A percentile compares a stretch with the other conserved stretches of the same genome.
These are phyloP conservation scores for Aspergillus steynii DNA, from an alignment of 495 filamentous ascomycete species.

Conservation along the genomic window DNA sequence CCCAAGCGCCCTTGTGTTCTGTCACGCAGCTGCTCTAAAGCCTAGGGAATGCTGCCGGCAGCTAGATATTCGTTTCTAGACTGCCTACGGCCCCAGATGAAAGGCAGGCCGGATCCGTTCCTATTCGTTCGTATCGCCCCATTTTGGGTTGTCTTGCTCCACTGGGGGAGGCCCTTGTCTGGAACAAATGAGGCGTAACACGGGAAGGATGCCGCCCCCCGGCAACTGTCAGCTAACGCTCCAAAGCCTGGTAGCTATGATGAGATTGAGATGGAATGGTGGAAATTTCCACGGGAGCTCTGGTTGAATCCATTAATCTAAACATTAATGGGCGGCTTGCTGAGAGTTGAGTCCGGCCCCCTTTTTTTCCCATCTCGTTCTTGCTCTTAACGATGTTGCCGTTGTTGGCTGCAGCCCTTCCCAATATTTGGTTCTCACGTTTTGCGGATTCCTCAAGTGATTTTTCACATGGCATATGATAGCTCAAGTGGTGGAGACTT, in stretches of 20 bases:
- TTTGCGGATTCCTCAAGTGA: not conserved
- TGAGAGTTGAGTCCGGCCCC: not conserved
- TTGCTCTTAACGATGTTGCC: not conserved
- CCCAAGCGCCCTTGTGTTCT: slow-evolving; percentile 8
- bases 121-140: slow-evolving; percentile 12
- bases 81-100: slow-evolving; percentile 4
- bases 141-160: slow-evolving; percentile 2
- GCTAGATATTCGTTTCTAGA: slow-evolving; percentile 10
- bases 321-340: not conserved
- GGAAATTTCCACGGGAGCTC: slow-evolving; percentile 3
- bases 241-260: not conserved
- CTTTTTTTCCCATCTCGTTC: not conserved
- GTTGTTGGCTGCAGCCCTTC: not conserved
- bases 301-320: slow-evolving; percentile 3
- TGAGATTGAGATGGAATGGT: slow-evolving; percentile 1
- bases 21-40: slow-evolving; percentile 13
- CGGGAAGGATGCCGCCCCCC: slow-evolving; percentile 13
- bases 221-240: slow-evolving; percentile 6
- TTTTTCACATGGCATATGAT: slow-evolving; percentile 16
- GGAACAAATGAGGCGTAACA: slow-evolving; percentile 16
- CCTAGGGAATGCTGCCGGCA: slow-evolving; percentile 12
- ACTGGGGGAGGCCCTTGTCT: slow-evolving; percentile 8
- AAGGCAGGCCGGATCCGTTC: slow-evolving; percentile 10
- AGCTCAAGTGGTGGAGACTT: slow-evolving; percentile 9
- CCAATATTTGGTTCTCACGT: slow-evolving; percentile 3